Base-by-base conservation (phyloP, 1,284 basidiomycete species). In the Melampsora abietis-canadensis region DNA sequence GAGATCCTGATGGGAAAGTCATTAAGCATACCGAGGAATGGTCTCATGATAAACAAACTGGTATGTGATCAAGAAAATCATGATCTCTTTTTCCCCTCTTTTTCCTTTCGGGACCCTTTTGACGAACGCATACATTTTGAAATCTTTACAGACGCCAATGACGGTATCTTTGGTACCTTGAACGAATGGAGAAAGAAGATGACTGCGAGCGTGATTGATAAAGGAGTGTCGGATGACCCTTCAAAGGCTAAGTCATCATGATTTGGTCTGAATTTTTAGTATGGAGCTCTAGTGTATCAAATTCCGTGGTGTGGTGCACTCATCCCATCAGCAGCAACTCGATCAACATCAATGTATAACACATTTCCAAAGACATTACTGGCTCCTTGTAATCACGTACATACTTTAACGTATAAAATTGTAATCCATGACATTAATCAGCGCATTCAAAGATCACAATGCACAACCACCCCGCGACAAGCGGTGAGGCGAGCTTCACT, bases 11-110 rank as follows among this genome's bases (percentile, higher is more conserved):
- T 19, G 76, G 76, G 24, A 70, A 74, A 34, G 70, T 77, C 34
- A 47, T 63, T n/a, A 76, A 37, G 7, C 76, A 77, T 65, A 69
- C 67, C 12, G 76, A 77, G 60, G 76, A 77, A 72, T 77, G 76
- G 76, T 66, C 76, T 19, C 76, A 77, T 44, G 47, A 67, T 7
- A 57, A 68, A 46, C 65, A 68, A 21, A 77, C 68, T 8, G 76
- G 75, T 62, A 47, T 44, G 68, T 70, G 65, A 12, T 46, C 8
- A 4, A 34, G 34, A 34, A 34, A 34, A 4, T 34, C 34, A 34
- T 51, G 4, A 51, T 51, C 17, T 51, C 48, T 51, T 51, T 51
- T 51, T 14, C 4, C 3, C 17, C 3, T 51, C 48, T n/a, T 19
- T 14, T 51, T 51, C 4, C 4, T 3, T 19, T 51, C 21, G 12